phyloP scores from a whole-genome alignment of 2,329 filamentous ascomycete species.

The Exophiala sp. region DNA sequence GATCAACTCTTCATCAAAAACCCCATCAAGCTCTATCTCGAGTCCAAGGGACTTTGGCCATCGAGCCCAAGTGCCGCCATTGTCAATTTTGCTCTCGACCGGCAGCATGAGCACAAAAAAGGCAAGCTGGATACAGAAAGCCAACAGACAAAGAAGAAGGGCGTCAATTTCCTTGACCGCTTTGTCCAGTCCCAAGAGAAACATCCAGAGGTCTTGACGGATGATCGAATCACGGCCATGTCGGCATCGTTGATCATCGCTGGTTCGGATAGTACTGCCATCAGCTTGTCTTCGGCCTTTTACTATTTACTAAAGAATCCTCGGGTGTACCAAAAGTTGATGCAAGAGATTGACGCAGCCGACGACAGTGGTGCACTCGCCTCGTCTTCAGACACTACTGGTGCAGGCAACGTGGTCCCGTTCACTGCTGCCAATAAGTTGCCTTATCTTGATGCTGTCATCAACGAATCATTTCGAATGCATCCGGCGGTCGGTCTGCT shows the following conservation, averaged over 20 bases:
- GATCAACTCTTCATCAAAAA: slow-evolving; percentile 29
- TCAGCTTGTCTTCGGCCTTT: slow-evolving; percentile 67
- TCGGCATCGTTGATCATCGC: slow-evolving; percentile 49
- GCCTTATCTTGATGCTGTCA: slow-evolving; percentile 70
- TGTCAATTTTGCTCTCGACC: slow-evolving; percentile 65
- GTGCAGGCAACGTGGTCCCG: slow-evolving; percentile 16
- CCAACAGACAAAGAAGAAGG: slow-evolving; percentile 20
- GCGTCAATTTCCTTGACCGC: slow-evolving; percentile 24
- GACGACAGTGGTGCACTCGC: slow-evolving; percentile 21
- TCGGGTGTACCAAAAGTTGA: slow-evolving; percentile 21
- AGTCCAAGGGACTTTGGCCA: slow-evolving; percentile 64
- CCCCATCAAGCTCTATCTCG: slow-evolving; percentile 52
- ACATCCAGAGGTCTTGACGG: slow-evolving; percentile 32
- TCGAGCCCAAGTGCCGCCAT: slow-evolving; percentile 62
- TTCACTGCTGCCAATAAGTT: slow-evolving; percentile 63
- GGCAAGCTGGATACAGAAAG: slow-evolving; percentile 58
- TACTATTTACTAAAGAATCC: slow-evolving; percentile 70
- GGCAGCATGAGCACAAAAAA: slow-evolving; percentile 47
- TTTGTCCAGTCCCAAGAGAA: slow-evolving; percentile 28
- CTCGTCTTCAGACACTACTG: background rate
- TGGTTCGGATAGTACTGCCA: slow-evolving; percentile 76
- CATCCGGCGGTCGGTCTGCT: slow-evolving; percentile 71
- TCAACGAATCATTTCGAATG: slow-evolving; percentile 74
- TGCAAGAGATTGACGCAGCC: slow-evolving; percentile 25
- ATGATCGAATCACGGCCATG: slow-evolving; percentile 31